A percentile compares a stretch with the other conserved stretches of the same genome.
These are phyloP conservation scores for Aspergillus funiculosus DNA, from an alignment of 495 filamentous ascomycete species.

Conservation along the genomic window DNA sequence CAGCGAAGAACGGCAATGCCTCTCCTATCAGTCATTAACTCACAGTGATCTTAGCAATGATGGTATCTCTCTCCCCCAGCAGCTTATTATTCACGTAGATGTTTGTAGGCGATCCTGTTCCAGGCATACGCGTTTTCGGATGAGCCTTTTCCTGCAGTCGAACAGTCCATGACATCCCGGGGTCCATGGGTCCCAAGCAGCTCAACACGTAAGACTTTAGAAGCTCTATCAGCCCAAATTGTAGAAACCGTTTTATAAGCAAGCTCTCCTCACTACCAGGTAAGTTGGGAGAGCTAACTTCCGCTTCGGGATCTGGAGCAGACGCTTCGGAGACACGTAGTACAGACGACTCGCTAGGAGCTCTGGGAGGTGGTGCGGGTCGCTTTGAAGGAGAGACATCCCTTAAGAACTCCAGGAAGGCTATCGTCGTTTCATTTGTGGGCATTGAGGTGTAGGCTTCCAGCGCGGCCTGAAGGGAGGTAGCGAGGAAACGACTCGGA, in stretches of 20 bases:
- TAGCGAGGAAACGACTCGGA: slow-evolving; percentile 89
- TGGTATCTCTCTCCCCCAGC: slow-evolving; percentile 58
- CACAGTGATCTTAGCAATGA: slow-evolving; percentile 73
- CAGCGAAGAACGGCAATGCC: slow-evolving; percentile 2
- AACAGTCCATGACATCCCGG: slow-evolving; percentile 68
- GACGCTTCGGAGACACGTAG: slow-evolving; percentile 39
- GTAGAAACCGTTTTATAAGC: slow-evolving; percentile 64
- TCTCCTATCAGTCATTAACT: slow-evolving; percentile 22
- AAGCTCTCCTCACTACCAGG: slow-evolving; percentile 48
- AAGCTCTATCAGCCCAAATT: slow-evolving; percentile 81
- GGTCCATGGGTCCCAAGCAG: slow-evolving; percentile 50
- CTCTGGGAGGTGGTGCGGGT: slow-evolving; percentile 67
- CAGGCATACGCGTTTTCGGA: slow-evolving; percentile 39
- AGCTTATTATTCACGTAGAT: slow-evolving; percentile 57
- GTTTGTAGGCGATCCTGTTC: slow-evolving; percentile 53
- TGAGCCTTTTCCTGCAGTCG: slow-evolving; percentile 67
- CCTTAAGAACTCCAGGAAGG: slow-evolving; percentile 69
- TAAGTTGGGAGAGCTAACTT: slow-evolving; percentile 47
- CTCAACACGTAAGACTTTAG: slow-evolving; percentile 70
- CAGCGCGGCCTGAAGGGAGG: slow-evolving; percentile 72
- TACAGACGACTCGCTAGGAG: slow-evolving; percentile 48
- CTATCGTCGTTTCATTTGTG: slow-evolving; percentile 61
- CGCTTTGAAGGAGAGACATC: slow-evolving; percentile 65
- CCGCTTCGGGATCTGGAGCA: slow-evolving; percentile 78
- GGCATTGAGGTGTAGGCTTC: slow-evolving; percentile 56